phyloP scores from a whole-genome alignment of 495 filamentous ascomycete species.

The Aspergillus sparsus region DNA sequence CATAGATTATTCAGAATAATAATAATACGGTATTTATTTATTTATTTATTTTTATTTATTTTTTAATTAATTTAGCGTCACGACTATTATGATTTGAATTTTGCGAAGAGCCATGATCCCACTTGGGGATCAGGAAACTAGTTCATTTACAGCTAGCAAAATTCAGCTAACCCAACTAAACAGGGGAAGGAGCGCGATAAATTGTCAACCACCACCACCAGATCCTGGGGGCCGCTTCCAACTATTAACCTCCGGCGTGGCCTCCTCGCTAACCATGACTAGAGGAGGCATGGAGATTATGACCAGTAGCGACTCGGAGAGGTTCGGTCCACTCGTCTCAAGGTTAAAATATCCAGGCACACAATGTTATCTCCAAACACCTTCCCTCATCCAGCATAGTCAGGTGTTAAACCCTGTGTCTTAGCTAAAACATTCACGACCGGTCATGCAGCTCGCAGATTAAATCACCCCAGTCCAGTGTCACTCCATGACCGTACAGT shows the following conservation, averaged over 20 bases:
- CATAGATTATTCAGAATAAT: neutral
- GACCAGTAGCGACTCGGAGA: conserved; percentile 9
- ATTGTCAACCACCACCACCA: neutral
- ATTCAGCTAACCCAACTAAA: neutral
- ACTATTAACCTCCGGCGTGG: conserved; percentile 15
- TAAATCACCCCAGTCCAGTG: neutral
- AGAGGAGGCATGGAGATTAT: conserved; percentile 6
- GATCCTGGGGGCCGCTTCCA: conserved; percentile 11
- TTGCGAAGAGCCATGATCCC: conserved; percentile 23
- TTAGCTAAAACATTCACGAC: conserved; percentile 1
- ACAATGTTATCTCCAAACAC: conserved; percentile 6
- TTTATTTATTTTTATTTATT: conserved; percentile 5
- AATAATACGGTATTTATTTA: neutral
- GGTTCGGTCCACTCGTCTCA: conserved; percentile 9
- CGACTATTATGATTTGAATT: conserved; percentile 28
- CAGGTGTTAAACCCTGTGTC: neutral
- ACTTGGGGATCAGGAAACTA: conserved; percentile 12
- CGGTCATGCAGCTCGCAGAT: conserved; percentile 3
- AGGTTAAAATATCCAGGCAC: conserved; percentile 2
- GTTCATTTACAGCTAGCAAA: conserved; percentile 7
- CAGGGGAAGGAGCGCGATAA: conserved; percentile 2
- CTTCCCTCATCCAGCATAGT: neutral
- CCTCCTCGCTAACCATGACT: neutral
- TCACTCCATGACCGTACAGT: too few species aligned
- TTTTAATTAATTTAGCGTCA: conserved; percentile 9